Conservation (phyloP, 208 protist species). For the Leishmania turanica region DNA sequence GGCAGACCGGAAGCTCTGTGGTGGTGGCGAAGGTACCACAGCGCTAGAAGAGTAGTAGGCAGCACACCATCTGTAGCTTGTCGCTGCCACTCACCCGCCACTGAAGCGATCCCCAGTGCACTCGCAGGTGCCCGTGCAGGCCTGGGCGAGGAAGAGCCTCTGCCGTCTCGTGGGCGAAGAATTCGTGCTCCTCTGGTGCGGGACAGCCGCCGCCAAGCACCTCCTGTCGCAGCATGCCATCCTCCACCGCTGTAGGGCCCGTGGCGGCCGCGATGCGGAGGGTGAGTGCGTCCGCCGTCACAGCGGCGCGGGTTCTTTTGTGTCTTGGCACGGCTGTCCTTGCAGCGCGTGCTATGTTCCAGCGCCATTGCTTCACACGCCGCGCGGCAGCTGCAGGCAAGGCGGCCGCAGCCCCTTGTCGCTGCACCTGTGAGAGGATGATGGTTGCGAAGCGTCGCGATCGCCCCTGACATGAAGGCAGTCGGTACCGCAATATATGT, state of each 20-base stretch:
- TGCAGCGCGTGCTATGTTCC: neutral
- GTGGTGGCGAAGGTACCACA: too few relatives aligned
- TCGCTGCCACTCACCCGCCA: neutral
- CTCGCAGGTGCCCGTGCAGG: neutral
- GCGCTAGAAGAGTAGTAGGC: neutral
- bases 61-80: neutral
- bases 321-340: neutral
- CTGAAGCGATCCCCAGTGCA: neutral
- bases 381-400: neutral
- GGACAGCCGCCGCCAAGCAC: neutral
- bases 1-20: neutral
- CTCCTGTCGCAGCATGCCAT: neutral
- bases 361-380: neutral
- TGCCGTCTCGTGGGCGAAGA: too few relatives aligned
- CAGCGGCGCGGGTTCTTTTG: neutral
- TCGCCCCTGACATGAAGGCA: neutral
- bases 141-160: neutral
- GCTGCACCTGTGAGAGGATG: neutral
- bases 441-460: neutral
- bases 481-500: neutral
- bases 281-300: neutral
- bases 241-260: neutral
- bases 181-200: neutral
- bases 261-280: neutral
- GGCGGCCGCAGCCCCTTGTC: neutral